phyloP scores from a whole-genome alignment of 192 early-diverging fungal genomes.

The Backusella australiensis region DNA sequence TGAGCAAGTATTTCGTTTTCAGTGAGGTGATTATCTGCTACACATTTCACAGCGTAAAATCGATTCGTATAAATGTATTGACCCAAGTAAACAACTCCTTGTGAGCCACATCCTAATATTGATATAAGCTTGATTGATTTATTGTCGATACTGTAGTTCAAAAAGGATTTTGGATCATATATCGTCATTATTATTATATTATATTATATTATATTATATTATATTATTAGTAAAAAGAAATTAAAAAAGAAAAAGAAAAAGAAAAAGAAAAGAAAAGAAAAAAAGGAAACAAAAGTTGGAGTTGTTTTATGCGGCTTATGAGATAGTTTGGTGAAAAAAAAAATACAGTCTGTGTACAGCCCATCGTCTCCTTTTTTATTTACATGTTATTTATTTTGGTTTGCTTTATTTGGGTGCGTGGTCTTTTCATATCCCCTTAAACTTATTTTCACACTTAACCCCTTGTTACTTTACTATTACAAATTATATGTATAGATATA shows the following conservation, averaged over 20 bases:
- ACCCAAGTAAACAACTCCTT: constrained; percentile 75
- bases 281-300: background rate
- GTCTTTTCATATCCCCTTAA: background rate
- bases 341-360: background rate
- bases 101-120: constrained; percentile 71
- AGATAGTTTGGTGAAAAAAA: background rate
- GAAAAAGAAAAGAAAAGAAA: constrained; percentile 4
- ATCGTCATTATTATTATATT: background rate
- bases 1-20: constrained; percentile 70
- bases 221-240: background rate
- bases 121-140: constrained; percentile 17
- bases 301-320: constrained; percentile 5
- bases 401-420: background rate
- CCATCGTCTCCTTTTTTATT: background rate
- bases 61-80: constrained; percentile 52
- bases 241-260: background rate
- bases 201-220: background rate
- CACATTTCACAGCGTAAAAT: constrained; percentile 71
- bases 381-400: background rate
- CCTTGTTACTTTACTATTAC: background rate
- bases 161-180: constrained; percentile 14
- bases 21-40: constrained; percentile 59
- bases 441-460: background rate
- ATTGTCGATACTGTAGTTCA: constrained; percentile 16
- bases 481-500: background rate